Percentiles rank a stretch among this genome's conserved stretches.
Conservation (phyloP, 495 filamentous ascomycete genomes). For the Apiosordaria backusii region DNA sequence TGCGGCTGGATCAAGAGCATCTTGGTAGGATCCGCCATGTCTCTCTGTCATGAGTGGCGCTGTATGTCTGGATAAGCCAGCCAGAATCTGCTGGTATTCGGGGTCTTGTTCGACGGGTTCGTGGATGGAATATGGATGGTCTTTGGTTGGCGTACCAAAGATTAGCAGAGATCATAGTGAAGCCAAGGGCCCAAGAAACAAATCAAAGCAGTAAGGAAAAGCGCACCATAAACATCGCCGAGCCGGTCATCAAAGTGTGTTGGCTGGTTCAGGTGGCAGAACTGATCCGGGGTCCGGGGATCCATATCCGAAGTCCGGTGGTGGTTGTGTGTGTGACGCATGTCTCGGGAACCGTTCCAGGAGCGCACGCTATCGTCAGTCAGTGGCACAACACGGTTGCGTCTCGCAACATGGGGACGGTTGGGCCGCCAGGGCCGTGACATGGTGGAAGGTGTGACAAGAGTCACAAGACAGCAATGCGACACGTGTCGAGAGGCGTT, state of each 20-base stretch:
- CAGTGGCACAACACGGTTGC: not conserved
- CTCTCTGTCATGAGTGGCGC: not conserved
- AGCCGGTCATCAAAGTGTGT: not conserved
- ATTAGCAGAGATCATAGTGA: not conserved
- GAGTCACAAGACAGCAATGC: not conserved
- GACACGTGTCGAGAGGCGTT: not conserved
- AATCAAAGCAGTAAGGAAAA: no score
- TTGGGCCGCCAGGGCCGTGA: not conserved
- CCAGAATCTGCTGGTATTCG: not conserved
- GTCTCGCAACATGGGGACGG: not conserved
- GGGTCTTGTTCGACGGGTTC: not conserved
- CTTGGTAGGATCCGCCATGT: not conserved
- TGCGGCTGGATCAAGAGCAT: not conserved
- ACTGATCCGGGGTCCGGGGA: not conserved
- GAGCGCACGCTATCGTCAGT: not conserved
- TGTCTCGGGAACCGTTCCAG: not conserved
- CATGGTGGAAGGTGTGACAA: not conserved
- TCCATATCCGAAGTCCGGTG: not conserved
- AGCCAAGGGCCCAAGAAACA: no score
- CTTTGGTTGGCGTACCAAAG: not conserved
- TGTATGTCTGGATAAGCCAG: not conserved
- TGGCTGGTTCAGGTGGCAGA: not conserved
- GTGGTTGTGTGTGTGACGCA: not conserved
- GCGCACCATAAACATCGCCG: not conserved
- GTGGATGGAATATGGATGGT: not conserved